Percentiles rank a stretch among this genome's conserved stretches.
Evolutionary conservation across 768 basidiomycete species (phyloP).

Genomic region (Rhodosporidiobolus odoratus): DNA sequence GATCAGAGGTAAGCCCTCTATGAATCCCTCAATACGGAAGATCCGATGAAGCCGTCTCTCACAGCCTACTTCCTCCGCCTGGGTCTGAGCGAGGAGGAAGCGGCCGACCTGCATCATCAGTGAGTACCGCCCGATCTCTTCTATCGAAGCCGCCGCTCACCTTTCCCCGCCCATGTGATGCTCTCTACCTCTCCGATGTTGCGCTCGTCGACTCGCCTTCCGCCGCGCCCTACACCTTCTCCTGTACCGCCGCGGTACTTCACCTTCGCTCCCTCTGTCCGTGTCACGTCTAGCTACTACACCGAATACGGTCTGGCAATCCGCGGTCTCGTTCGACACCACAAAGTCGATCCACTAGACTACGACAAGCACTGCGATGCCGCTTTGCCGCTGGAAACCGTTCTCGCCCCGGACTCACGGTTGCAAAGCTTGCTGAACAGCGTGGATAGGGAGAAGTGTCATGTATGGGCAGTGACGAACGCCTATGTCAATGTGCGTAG

Average conservation of each 20-base stretch:
- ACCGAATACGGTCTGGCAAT: conserved; percentile 35
- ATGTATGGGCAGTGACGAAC: conserved; percentile 38
- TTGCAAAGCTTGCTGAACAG: conserved; percentile 9
- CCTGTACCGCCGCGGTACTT: not conserved
- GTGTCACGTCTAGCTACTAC: not conserved
- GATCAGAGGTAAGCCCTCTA: conserved; percentile 13
- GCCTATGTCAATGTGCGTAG: conserved; percentile 35
- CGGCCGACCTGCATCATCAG: conserved; percentile 22
- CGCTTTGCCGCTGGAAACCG: conserved; percentile 35
- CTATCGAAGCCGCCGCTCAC: not conserved
- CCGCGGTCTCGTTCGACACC: conserved; percentile 37
- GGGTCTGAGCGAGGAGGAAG: conserved; percentile 28
- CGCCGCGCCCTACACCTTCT: not conserved
- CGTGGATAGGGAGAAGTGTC: conserved; percentile 34
- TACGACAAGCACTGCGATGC: conserved; percentile 38
- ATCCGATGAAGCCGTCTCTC: not conserved
- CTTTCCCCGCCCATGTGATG: too few relatives aligned
- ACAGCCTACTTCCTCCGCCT: conserved; percentile 24
- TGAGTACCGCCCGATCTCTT: not conserved
- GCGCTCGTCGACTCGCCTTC: not conserved
- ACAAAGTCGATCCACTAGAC: conserved; percentile 37
- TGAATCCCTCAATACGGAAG: not conserved
- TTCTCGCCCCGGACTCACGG: conserved; percentile 16
- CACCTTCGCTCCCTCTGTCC: not conserved
- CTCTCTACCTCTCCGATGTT: too few relatives aligned